Evolutionary conservation across 495 filamentous ascomycete genomes (phyloP), one percentile per base, ranked within the genome.

Genomic region (Neurospora sp.): DNA sequence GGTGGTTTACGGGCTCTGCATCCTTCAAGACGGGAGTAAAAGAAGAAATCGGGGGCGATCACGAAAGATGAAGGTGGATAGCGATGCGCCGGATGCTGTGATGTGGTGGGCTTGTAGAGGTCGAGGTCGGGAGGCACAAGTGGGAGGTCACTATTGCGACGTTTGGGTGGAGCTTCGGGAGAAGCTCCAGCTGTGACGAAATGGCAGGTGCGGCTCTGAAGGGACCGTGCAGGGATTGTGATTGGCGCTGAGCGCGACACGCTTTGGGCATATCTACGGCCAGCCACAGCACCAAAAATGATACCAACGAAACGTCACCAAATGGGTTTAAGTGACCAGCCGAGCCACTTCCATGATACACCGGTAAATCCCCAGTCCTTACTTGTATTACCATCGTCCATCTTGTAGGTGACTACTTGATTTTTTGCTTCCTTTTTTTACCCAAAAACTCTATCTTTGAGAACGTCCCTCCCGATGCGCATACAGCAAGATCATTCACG

Each of bases 41-140:
- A 21, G n/a, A 48, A 2, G n/a, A 54, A 11, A 28, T 28, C 24
- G 24, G 2, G 24, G 24, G 24, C 24, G 24, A 28, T 28, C 24
- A 19, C 28, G 54, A 28, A 66, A 62, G 54, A 62, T 31, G 24
- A 15, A 66, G 5, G 54, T 1, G 3, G 4, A 24, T 62, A 13
- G 28, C 1, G 31, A 34, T 31, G 28, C 6, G 28, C 54, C 15
- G 28, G 54, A 19, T 66, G 54, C 10, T 28, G 3, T 45, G 21
- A 54, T 54, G 45, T 48, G 75, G 59, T 40, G 71, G 69, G 73
- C 75, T 70, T 76, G 72, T 43, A 8, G 69, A 39, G 38, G 37
- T 39, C 15, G 19, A 45, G 8, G 42, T 5, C 24, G 34, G 38
- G 66, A 74, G 72, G 34, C 28, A 70, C 78, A 76, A 76, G 54